Conservation (phyloP, 768 basidiomycete species). For the Termitomyces sp. region DNA sequence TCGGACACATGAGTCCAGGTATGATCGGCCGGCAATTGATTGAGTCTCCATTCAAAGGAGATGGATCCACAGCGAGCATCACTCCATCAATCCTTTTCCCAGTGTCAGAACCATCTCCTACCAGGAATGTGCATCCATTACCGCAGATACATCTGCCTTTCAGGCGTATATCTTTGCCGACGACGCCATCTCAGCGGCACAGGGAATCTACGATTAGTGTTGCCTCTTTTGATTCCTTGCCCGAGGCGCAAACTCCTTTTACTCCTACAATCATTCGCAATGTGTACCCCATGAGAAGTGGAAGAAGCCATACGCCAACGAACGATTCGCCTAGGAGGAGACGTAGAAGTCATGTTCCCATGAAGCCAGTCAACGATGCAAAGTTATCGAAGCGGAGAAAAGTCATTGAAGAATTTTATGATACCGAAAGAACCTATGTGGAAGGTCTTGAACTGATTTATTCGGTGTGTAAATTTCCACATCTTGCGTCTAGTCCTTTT, state of each 20-base stretch:
- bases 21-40: constrained; percentile 4
- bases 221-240: constrained; percentile 69
- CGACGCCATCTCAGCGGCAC: constrained; percentile 47
- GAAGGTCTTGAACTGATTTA: constrained; percentile 82
- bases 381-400: constrained; percentile 57
- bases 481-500: background rate
- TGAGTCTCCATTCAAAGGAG: background rate
- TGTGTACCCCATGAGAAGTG: constrained; percentile 23
- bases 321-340: constrained; percentile 37
- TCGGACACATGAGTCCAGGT: constrained; percentile 7
- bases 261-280: constrained; percentile 31
- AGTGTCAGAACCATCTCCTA: constrained; percentile 18
- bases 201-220: constrained; percentile 69
- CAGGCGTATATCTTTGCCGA: constrained; percentile 59
- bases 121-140: constrained; percentile 17
- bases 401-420: constrained; percentile 76
- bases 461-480: constrained; percentile 45
- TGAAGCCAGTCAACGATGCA: constrained; percentile 44
- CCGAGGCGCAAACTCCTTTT: constrained; percentile 35
- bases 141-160: constrained; percentile 53
- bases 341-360: constrained; percentile 32
- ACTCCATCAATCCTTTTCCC: constrained; percentile 26
- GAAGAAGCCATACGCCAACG: constrained; percentile 34
- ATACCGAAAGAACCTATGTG: constrained; percentile 79
- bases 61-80: constrained; percentile 9